Conservation (phyloP, 2,329 filamentous ascomycete species). For the Pestalotiopsis sp. region DNA sequence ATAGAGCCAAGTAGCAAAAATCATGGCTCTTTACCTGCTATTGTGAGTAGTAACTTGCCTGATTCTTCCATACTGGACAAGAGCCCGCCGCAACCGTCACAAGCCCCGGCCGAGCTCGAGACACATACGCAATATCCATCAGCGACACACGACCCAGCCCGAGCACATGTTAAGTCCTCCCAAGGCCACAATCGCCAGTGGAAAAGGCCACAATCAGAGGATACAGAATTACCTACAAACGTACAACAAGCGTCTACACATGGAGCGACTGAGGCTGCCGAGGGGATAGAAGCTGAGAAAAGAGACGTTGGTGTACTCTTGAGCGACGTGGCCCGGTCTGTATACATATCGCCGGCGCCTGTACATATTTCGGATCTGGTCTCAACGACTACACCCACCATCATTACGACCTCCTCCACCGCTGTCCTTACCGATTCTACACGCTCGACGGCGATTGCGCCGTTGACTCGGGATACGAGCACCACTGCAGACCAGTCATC, state of each 20-base stretch:
- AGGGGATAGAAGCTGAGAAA: slow-evolving; percentile 3
- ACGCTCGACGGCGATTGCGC: slow-evolving; percentile 16
- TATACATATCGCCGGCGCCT: background rate
- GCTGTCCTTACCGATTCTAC: background rate
- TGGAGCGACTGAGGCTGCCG: slow-evolving; percentile 11
- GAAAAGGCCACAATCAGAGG: slow-evolving; percentile 15
- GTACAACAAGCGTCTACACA: background rate
- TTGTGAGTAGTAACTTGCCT: slow-evolving; percentile 6
- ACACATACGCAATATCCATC: slow-evolving; percentile 2
- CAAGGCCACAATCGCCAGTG: slow-evolving; percentile 24
- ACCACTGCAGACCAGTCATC: slow-evolving; percentile 20
- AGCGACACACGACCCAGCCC: slow-evolving; percentile 15
- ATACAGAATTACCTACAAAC: background rate
- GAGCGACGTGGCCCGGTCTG: slow-evolving; percentile 5
- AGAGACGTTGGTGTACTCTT: background rate
- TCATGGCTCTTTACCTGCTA: slow-evolving; percentile 14
- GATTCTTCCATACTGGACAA: slow-evolving; percentile 9
- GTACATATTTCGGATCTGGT: background rate
- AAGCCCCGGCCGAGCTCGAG: slow-evolving; percentile 21
- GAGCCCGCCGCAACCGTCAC: slow-evolving; percentile 25
- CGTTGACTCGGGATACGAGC: slow-evolving; percentile 20
- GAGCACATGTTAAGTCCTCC: slow-evolving; percentile 28
- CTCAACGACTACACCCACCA: background rate
- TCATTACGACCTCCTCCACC: background rate
- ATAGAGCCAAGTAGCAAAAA: slow-evolving; percentile 20